Conservation (phyloP, 2,329 filamentous ascomycete genomes). For the Huntiella bhutanensis region DNA sequence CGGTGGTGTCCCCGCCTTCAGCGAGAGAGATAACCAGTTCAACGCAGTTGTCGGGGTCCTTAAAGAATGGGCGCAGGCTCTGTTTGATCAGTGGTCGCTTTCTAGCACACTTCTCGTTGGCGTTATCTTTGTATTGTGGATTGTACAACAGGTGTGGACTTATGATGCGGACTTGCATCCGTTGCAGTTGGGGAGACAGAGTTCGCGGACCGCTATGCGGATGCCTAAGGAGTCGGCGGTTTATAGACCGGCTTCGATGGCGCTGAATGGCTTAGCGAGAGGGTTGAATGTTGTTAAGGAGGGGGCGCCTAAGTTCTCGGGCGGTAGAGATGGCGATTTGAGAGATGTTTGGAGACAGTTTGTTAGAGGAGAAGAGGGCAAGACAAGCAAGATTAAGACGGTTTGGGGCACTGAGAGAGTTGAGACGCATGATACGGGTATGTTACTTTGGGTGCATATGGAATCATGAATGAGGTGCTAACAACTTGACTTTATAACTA, state of each 20-base stretch:
- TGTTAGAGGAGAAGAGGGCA: slow-evolving; percentile 43
- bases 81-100: slow-evolving; percentile 37
- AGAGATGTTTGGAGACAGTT: slow-evolving; percentile 76
- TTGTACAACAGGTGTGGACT: slow-evolving; percentile 50
- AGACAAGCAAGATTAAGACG: slow-evolving; percentile 56
- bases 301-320: slow-evolving; percentile 62
- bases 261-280: slow-evolving; percentile 60
- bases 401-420: slow-evolving; percentile 59
- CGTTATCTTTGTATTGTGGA: slow-evolving; percentile 44
- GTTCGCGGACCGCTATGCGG: slow-evolving; percentile 57
- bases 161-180: slow-evolving; percentile 83
- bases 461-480: background rate
- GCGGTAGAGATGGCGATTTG: slow-evolving; percentile 72
- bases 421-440: slow-evolving; percentile 50
- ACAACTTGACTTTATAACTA: slow-evolving; percentile 3
- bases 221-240: slow-evolving; percentile 70
- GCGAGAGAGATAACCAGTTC: no score
- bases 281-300: slow-evolving; percentile 70
- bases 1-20: background rate
- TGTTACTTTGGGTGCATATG: slow-evolving; percentile 10
- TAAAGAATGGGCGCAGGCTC: slow-evolving; percentile 48
- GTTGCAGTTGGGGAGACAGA: slow-evolving; percentile 72
- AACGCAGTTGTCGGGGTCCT: slow-evolving; percentile 34
- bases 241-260: slow-evolving; percentile 70
- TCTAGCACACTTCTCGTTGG: slow-evolving; percentile 32